Conservation (phyloP, 2,329 filamentous ascomycete genomes). For the Venturia aucupariae region DNA sequence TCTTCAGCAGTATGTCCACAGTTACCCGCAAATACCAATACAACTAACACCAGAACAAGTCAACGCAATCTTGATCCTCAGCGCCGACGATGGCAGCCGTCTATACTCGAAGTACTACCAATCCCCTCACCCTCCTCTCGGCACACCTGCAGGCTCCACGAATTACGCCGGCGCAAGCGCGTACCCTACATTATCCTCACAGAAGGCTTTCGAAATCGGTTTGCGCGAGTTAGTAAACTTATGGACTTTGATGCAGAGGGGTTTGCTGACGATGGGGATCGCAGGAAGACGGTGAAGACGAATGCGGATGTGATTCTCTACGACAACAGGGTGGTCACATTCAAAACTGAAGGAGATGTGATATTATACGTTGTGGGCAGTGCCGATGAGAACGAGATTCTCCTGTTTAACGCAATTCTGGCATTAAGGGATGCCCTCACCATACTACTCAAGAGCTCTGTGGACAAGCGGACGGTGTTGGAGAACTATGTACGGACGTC, state of each 20-base stretch:
- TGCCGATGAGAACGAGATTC: conserved; percentile 90
- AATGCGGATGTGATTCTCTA: conserved; percentile 94
- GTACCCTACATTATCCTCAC: conserved; percentile 82
- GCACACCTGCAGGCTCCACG: conserved; percentile 44
- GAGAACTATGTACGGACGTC: conserved; percentile 96
- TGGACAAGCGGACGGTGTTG: conserved; percentile 94
- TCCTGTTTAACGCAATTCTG: conserved; percentile 84
- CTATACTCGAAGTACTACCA: conserved; percentile 60
- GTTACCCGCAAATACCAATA: not conserved
- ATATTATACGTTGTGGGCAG: conserved; percentile 91
- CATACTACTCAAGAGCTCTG: conserved; percentile 86
- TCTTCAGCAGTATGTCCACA: not conserved
- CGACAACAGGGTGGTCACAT: conserved; percentile 91
- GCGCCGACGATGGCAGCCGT: conserved; percentile 60
- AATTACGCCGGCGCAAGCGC: conserved; percentile 60
- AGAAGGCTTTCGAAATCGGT: conserved; percentile 95
- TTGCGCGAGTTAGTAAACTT: conserved; percentile 50
- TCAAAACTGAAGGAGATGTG: conserved; percentile 96
- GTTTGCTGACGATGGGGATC: not conserved
- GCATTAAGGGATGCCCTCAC: conserved; percentile 85
- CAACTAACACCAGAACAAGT: conserved; percentile 28
- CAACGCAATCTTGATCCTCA: conserved; percentile 41
- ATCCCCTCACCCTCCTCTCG: conserved; percentile 57
- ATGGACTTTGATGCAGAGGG: not conserved
- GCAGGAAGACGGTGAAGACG: conserved; percentile 66